These are phyloP conservation scores for Salvia splendens DNA, from an alignment of 257 asterid genomes.

Conservation along the genomic window DNA sequence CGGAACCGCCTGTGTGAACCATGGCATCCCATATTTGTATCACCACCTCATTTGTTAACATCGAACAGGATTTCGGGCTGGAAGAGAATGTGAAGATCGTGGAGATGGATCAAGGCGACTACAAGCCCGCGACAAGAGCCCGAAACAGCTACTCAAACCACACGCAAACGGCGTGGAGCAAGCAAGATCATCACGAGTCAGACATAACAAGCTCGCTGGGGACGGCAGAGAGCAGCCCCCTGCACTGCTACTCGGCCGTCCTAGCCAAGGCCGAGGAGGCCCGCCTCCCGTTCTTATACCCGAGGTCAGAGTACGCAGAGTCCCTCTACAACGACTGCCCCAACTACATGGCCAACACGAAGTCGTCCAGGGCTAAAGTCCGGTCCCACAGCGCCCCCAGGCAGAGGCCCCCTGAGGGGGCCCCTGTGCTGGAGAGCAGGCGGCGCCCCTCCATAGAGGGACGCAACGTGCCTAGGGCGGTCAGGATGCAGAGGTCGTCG, in stretches of 20 bases:
- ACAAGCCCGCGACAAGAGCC: conserved; percentile 52
- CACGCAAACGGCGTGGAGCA: too few species aligned
- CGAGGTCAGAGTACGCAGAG: conserved; percentile 69
- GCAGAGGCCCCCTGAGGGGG: conserved; percentile 63
- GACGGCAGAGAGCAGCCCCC: conserved; percentile 89
- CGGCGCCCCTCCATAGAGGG: conserved; percentile 76
- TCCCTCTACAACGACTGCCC: conserved; percentile 71
- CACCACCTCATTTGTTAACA: too few species aligned
- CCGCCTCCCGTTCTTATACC: conserved; percentile 44
- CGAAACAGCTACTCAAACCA: conserved; percentile 38
- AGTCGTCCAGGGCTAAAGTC: conserved; percentile 86
- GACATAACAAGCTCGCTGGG: conserved; percentile 49
- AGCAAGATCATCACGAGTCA: conserved; percentile 29
- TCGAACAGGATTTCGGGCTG: conserved; percentile 52
- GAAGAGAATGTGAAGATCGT: conserved; percentile 95
- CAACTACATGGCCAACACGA: conserved; percentile 86
- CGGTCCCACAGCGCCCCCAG: conserved; percentile 99
- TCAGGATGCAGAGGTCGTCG: conserved; percentile 86
- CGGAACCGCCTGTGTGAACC: too few species aligned
- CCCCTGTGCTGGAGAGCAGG: conserved; percentile 51
- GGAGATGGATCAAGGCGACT: conserved; percentile 80
- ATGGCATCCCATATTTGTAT: too few species aligned
- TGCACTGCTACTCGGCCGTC: conserved; percentile 56
- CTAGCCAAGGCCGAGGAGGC: conserved; percentile 62
- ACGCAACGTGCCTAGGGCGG: conserved; percentile 83